Base-by-base conservation (phyloP, 805 yeast genomes). In the Metschnikowia corniflorae region DNA sequence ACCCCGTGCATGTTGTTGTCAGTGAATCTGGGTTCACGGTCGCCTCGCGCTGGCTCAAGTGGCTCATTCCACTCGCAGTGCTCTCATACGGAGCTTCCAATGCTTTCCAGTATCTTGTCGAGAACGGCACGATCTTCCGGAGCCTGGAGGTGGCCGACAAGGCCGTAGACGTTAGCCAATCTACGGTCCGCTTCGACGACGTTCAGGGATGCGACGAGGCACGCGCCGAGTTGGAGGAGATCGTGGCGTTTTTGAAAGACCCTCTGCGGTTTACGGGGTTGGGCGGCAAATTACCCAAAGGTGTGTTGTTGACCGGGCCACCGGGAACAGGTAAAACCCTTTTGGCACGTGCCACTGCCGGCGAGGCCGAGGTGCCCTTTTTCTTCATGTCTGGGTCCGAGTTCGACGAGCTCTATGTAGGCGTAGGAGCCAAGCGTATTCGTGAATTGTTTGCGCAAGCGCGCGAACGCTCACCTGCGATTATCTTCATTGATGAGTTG, bases 201-300 rank as follows among this genome's bases (percentile, higher is more conserved):
- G 97, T 94, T 23, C 82, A 89, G 55, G 99, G 99, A 39, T 95
- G 91, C 44, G 99, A 94, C 63, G 99, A 93, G 68, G 98, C 99
- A 4, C 80, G 97, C 54, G 86, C 94, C 6, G 98, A 93, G 65
- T 73, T 93, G 46, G 96, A 93, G 62, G 99, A 93, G 63, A 86
- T 94, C 53, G 99, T 93, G n/a, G 97, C 91, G 42, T 93, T 93
- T 55, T 75, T 93, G 55, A 88, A 88, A 57, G 97, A 93, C 60
- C 98, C 99, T 15, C 78, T 96, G 14, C 85, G 86, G 60, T 93
- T 88, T 66, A 94, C 97, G 33, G 95, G 95, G 1, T 73, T 93
- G 33, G 99, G 99, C 49, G 99, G 98, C 34, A 89, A 89, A 61
- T 72, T 93, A 53, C 97, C 98, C 40, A 93, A 91, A 60, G 99